Evolutionary conservation across 805 yeast species (phyloP).

Genomic region (Yamadazyma sp.): DNA sequence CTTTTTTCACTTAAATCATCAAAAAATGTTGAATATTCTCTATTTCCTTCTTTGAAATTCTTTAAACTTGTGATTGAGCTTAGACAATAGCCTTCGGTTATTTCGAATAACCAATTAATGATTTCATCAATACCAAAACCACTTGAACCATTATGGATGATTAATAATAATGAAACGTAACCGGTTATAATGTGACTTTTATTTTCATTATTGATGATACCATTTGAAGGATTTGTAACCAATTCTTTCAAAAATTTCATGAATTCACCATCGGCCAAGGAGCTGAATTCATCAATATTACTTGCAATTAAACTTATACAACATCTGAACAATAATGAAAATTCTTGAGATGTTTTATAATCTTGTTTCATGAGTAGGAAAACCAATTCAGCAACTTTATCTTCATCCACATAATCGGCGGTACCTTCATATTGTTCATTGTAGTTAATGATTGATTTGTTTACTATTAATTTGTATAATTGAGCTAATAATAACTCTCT

Average conservation of each 20-base stretch:
- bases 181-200: conserved; percentile 39
- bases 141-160: conserved; percentile 45
- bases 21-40: conserved; percentile 40
- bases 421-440: conserved; percentile 37
- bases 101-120: conserved; percentile 40
- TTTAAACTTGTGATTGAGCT: conserved; percentile 27
- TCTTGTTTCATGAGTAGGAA: conserved; percentile 29
- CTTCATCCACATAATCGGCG: conserved; percentile 36
- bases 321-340: conserved; percentile 38
- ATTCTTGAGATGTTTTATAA: conserved; percentile 39
- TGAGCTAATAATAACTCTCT: conserved; percentile 51
- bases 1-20: conserved; percentile 31
- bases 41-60: conserved; percentile 38
- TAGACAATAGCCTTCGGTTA: conserved; percentile 37
- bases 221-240: conserved; percentile 32
- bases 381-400: conserved; percentile 29
- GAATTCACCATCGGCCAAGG: conserved; percentile 30
- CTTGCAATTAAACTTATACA: conserved; percentile 42
- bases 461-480: conserved; percentile 44
- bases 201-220: conserved; percentile 33
- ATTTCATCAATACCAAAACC: conserved; percentile 49
- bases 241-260: conserved; percentile 22
- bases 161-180: conserved; percentile 35
- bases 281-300: conserved; percentile 50
- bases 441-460: conserved; percentile 34